phyloP scores from a whole-genome alignment of 352 stramenopile species.

The Phytophthora megakarya region DNA sequence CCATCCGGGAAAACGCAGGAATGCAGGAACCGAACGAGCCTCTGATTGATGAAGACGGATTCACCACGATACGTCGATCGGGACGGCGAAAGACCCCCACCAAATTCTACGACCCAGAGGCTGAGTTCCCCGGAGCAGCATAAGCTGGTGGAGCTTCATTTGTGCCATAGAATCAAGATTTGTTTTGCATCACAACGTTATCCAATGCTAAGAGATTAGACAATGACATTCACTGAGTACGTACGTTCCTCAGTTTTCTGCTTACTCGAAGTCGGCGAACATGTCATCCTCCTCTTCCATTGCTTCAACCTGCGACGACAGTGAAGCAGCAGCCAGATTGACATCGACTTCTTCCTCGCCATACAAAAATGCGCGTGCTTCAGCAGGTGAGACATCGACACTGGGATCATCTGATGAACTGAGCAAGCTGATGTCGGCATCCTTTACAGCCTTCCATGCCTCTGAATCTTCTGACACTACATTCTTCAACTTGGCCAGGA shows the following conservation, averaged over 20 bases:
- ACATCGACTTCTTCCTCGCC: conserved; percentile 62
- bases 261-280: conserved; percentile 83
- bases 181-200: conserved; percentile 14
- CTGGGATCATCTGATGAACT: conserved; percentile 63
- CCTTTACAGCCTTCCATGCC: conserved; percentile 58
- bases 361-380: conserved; percentile 64
- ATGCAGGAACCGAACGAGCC: conserved; percentile 33
- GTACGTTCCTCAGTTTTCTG: not conserved
- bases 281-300: conserved; percentile 80
- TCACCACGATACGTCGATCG: conserved; percentile 77
- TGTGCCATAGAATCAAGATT: conserved; percentile 39
- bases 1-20: conserved; percentile 40
- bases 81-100: conserved; percentile 59
- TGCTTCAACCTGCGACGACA: conserved; percentile 65
- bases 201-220: conserved; percentile 1
- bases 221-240: conserved; percentile 2
- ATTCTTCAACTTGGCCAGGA: conserved; percentile 60
- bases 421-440: conserved; percentile 65
- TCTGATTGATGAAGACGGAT: conserved; percentile 74
- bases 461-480: conserved; percentile 48
- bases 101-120: conserved; percentile 79
- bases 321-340: conserved; percentile 47
- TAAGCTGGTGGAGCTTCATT: conserved; percentile 46
- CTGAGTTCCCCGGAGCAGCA: conserved; percentile 77
- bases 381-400: conserved; percentile 47